phyloP scores from a whole-genome alignment of 2,329 filamentous ascomycete species.

The Epichloe sp. region DNA sequence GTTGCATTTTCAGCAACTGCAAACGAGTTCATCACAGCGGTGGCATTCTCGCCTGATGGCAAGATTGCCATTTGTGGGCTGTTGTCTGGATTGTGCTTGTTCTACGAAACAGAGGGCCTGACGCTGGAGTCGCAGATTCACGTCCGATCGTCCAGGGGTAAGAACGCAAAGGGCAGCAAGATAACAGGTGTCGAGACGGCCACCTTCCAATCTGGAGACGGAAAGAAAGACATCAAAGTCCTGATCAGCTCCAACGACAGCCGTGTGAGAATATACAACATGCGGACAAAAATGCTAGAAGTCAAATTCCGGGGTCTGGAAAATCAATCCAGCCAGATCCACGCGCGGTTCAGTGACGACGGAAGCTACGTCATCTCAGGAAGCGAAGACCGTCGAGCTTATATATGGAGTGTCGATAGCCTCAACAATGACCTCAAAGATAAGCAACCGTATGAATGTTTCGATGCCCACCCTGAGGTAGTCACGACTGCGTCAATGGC shows the following conservation, averaged over 20 bases:
- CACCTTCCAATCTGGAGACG: conserved; percentile 31
- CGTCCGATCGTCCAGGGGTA: conserved; percentile 82
- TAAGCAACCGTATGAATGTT: conserved; percentile 73
- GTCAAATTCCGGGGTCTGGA: conserved; percentile 86
- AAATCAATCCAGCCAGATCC: conserved; percentile 81
- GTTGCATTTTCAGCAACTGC: conserved; percentile 70
- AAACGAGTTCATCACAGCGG: conserved; percentile 83
- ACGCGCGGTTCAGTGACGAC: conserved; percentile 79
- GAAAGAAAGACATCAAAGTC: conserved; percentile 60
- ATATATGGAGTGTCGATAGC: conserved; percentile 59
- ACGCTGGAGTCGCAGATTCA: conserved; percentile 77
- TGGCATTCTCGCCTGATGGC: conserved; percentile 86
- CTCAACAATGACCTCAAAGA: conserved; percentile 55
- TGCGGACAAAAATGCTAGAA: conserved; percentile 73
- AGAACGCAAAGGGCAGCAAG: conserved; percentile 92
- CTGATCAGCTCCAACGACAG: conserved; percentile 94
- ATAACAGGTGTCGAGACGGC: conserved; percentile 87
- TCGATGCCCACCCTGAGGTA: conserved; percentile 79
- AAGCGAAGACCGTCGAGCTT: conserved; percentile 80
- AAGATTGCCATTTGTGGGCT: conserved; percentile 81
- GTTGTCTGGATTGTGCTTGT: conserved; percentile 71
- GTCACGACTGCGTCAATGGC: conserved; percentile 85
- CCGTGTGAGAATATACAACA: conserved; percentile 75
- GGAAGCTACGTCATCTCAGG: conserved; percentile 79
- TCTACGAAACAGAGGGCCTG: conserved; percentile 86